Evolutionary conservation across 106 monocot species (phyloP).

Genomic region (Iris macrosiphon): DNA sequence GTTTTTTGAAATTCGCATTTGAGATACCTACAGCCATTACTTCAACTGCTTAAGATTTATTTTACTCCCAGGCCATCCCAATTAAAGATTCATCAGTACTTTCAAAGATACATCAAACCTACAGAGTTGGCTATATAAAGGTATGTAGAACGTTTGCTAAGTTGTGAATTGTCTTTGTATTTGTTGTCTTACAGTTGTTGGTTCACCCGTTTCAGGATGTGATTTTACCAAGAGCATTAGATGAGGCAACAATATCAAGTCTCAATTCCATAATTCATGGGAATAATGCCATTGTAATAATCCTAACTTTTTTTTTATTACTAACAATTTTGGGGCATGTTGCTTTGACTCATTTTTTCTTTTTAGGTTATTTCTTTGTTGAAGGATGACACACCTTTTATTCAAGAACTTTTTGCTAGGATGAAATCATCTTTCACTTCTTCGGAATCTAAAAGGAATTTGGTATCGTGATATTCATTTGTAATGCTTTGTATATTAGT

Average conservation of each 20-base stretch:
- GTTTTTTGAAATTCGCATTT: background rate
- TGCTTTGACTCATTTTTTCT: conserved; percentile 3
- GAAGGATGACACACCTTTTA: conserved; percentile 88
- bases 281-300: conserved; percentile 77
- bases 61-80: conserved; percentile 41
- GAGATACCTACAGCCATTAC: background rate
- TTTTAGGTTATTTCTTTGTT: conserved; percentile 75
- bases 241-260: conserved; percentile 70
- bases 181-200: background rate
- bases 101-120: conserved; percentile 89
- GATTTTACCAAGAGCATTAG: conserved; percentile 73
- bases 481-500: background rate
- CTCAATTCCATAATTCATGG: conserved; percentile 77
- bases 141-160: conserved; percentile 26
- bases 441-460: conserved; percentile 62
- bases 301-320: conserved; percentile 16
- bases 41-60: background rate
- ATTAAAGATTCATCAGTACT: conserved; percentile 68
- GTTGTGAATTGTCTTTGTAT: background rate
- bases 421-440: conserved; percentile 69
- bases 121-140: conserved; percentile 92
- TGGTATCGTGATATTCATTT: conserved; percentile 43
- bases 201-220: conserved; percentile 55
- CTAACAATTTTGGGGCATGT: too few relatives aligned
- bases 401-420: conserved; percentile 77